These are phyloP conservation scores for Pinus albicaulis DNA, from an alignment of 75 land plant genomes.

Conservation along the genomic window DNA sequence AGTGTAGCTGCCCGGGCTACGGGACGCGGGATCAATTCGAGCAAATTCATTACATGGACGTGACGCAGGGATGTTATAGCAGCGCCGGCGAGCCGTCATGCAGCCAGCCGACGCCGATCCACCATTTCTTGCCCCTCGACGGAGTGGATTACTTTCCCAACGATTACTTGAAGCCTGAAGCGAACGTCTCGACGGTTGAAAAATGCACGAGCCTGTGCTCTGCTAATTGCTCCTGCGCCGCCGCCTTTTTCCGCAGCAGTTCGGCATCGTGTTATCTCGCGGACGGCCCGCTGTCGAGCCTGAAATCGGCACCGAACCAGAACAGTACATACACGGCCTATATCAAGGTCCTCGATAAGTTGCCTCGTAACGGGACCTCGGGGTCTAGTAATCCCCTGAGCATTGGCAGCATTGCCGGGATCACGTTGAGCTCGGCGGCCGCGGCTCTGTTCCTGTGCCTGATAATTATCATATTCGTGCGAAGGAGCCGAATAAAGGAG, in stretches of 20 bases:
- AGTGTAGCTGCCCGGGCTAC: conserved; percentile 18
- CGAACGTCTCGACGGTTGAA: conserved; percentile 3
- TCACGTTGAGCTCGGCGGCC: not conserved
- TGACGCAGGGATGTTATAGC: not conserved
- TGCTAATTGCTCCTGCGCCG: conserved; percentile 6
- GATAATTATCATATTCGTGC: not conserved
- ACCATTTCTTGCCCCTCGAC: not conserved
- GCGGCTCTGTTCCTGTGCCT: not conserved
- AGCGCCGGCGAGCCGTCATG: not conserved
- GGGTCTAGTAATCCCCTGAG: not conserved
- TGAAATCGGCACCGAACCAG: not conserved
- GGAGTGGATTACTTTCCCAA: conserved; percentile 10
- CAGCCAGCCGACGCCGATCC: not conserved
- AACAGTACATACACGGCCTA: conserved; percentile 1
- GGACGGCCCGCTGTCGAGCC: not conserved
- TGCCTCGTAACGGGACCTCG: not conserved
- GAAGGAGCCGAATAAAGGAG: not conserved
- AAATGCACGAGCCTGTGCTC: not conserved
- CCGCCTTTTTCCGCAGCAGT: conserved; percentile 7
- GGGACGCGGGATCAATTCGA: not conserved
- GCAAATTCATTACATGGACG: not conserved
- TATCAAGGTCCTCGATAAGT: not conserved
- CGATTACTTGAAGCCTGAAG: not conserved
- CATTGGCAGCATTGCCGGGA: not conserved
- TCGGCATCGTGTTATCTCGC: not conserved